A percentile compares a stretch with the other conserved stretches of the same genome.
These are phyloP conservation scores for Salvia rosmarinus DNA, from an alignment of 257 asterid species.

Conservation along the genomic window DNA sequence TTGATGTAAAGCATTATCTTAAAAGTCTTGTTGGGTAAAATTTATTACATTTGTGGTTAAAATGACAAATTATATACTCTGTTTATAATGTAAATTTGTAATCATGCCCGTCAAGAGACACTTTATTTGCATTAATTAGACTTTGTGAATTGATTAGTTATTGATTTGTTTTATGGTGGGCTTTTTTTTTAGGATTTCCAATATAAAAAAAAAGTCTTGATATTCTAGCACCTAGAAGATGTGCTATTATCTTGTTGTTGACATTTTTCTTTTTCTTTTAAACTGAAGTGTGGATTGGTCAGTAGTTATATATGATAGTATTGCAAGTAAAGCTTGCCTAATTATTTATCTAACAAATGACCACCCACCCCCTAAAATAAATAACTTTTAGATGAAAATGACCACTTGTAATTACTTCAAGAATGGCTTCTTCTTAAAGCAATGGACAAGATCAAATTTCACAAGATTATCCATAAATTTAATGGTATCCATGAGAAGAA, in stretches of 20 bases:
- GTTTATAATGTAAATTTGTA: conserved; percentile 28
- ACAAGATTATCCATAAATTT: conserved; percentile 4
- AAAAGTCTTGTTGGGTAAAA: too few relatives aligned
- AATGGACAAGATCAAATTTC: conserved; percentile 1
- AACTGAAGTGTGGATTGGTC: conserved; percentile 29
- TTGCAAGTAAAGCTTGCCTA: conserved; percentile 38
- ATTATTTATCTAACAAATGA: neutral
- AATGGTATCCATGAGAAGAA: neutral
- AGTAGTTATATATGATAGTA: conserved; percentile 40
- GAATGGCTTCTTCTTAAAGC: conserved; percentile 31
- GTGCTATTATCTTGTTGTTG: conserved; percentile 20
- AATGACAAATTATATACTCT: conserved; percentile 30
- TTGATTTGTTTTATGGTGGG: too few relatives aligned
- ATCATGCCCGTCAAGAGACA: conserved; percentile 20
- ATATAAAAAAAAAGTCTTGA: conserved; percentile 24
- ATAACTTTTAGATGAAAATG: neutral
- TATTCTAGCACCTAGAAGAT: conserved; percentile 29
- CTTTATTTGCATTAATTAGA: neutral
- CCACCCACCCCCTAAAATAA: neutral
- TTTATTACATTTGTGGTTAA: conserved; percentile 29
- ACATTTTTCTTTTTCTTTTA: conserved; percentile 12
- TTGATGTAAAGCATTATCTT: too few relatives aligned
- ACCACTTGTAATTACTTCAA: conserved; percentile 23
- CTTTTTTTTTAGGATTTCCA: neutral
- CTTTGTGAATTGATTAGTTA: neutral